Percentiles rank a stretch among this genome's conserved stretches.
phyloP scores from a whole-genome alignment of 108 stramenopile genomes.

The Conticribra guillardii region DNA sequence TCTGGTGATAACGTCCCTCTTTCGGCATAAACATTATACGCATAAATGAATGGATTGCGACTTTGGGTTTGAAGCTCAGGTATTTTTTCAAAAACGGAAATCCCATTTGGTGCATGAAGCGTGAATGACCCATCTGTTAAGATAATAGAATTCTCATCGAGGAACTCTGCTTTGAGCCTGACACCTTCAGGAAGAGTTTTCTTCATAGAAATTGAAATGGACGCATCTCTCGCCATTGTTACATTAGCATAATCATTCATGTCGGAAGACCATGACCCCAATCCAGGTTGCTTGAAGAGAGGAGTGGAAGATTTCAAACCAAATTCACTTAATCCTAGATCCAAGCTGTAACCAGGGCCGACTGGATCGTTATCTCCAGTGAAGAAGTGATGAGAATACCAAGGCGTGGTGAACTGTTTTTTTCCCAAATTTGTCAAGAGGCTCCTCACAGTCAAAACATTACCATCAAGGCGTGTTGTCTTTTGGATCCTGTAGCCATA shows the following conservation, averaged over 20 bases:
- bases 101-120: conserved; percentile 62
- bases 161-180: conserved; percentile 80
- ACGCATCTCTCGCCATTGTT: conserved; percentile 40
- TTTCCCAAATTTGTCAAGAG: conserved; percentile 71
- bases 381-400: conserved; percentile 88
- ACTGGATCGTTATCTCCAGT: conserved; percentile 72
- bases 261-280: conserved; percentile 70
- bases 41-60: conserved; percentile 68
- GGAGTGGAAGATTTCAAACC: conserved; percentile 33
- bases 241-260: conserved; percentile 61
- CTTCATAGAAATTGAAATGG: conserved; percentile 54
- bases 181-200: conserved; percentile 63
- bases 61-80: conserved; percentile 59
- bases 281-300: conserved; percentile 73
- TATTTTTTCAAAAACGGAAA: conserved; percentile 59
- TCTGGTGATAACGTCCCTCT: conserved; percentile 79
- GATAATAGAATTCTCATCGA: conserved; percentile 55
- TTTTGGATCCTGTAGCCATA: conserved; percentile 71
- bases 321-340: conserved; percentile 59
- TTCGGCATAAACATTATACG: conserved; percentile 81
- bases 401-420: conserved; percentile 75
- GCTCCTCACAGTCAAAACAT: conserved; percentile 62
- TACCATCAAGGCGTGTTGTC: conserved; percentile 54
- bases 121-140: conserved; percentile 66
- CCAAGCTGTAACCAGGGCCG: conserved; percentile 62